phyloP scores from a whole-genome alignment of 495 filamentous ascomycete species.

The Penicillium steckii region DNA sequence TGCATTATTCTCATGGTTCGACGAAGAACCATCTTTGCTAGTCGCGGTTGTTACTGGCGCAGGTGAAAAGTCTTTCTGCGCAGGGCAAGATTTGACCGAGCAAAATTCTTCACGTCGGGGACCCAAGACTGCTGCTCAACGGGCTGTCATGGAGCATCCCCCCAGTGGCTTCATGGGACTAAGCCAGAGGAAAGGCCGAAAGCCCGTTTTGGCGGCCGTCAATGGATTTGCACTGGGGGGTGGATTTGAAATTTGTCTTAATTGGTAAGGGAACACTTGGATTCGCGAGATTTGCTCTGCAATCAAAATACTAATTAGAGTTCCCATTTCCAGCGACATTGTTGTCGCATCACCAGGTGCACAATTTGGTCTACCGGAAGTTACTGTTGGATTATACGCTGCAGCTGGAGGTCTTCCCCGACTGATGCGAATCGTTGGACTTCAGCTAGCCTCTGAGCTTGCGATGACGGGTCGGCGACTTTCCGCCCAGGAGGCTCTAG shows the following conservation, averaged over 20 bases:
- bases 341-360: slow-evolving; percentile 55
- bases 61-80: slow-evolving; percentile 51
- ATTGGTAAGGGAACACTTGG: slow-evolving; percentile 32
- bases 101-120: slow-evolving; percentile 10
- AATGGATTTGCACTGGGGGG: slow-evolving; percentile 69
- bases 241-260: slow-evolving; percentile 69
- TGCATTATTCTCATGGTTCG: slow-evolving; percentile 47
- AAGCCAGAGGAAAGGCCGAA: slow-evolving; percentile 30
- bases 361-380: slow-evolving; percentile 63
- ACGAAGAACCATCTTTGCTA: slow-evolving; percentile 45
- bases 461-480: slow-evolving; percentile 60
- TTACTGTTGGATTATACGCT: slow-evolving; percentile 62
- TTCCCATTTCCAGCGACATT: slow-evolving; percentile 50
- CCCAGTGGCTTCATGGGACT: slow-evolving; percentile 28
- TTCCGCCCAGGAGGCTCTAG: slow-evolving; percentile 51
- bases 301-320: too few relatives aligned
- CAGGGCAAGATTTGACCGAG: slow-evolving; percentile 46
- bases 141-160: slow-evolving; percentile 18
- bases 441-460: slow-evolving; percentile 65
- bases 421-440: slow-evolving; percentile 57
- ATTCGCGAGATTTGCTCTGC: not conserved
- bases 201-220: slow-evolving; percentile 68
- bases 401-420: slow-evolving; percentile 67
- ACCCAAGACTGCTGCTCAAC: slow-evolving; percentile 4
- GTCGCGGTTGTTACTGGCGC: slow-evolving; percentile 49